phyloP scores from a whole-genome alignment of 2,329 filamentous ascomycete species.

The Neobulgaria alba region DNA sequence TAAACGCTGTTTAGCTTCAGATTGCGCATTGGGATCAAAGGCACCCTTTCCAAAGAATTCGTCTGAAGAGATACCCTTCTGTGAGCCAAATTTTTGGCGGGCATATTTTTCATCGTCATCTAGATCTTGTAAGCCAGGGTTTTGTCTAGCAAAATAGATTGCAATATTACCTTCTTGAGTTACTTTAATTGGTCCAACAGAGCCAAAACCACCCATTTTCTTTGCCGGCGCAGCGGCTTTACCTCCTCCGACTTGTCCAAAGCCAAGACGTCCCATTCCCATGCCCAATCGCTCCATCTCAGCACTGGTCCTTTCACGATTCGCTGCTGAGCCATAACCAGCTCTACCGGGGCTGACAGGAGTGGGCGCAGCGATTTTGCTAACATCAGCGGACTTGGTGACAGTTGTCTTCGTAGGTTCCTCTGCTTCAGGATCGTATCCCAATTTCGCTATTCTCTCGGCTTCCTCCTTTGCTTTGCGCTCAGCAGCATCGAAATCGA shows the following conservation, averaged over 20 bases:
- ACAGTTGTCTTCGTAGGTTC: conserved; percentile 29
- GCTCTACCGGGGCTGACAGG: conserved; percentile 59
- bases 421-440: conserved; percentile 90
- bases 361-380: conserved; percentile 44
- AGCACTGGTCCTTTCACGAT: conserved; percentile 55
- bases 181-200: conserved; percentile 67
- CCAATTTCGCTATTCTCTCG: conserved; percentile 88
- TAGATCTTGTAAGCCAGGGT: conserved; percentile 29
- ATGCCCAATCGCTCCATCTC: conserved; percentile 87
- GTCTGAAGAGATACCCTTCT: conserved; percentile 96
- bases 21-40: conserved; percentile 71
- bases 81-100: conserved; percentile 76
- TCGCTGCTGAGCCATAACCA: conserved; percentile 53
- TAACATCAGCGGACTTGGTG: conserved; percentile 33
- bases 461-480: conserved; percentile 96
- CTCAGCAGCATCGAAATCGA: conserved; percentile 97
- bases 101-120: conserved; percentile 77
- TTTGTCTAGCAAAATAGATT: neutral
- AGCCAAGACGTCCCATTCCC: conserved; percentile 27
- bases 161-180: conserved; percentile 50
- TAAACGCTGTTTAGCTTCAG: conserved; percentile 79
- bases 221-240: conserved; percentile 31
- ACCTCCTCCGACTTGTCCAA: conserved; percentile 26
- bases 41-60: conserved; percentile 93
- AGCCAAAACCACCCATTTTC: conserved; percentile 75